A percentile compares a stretch with the other conserved stretches of the same genome.
Conservation (phyloP, 2,329 filamentous ascomycete species). For the Lasiodiplodia sp. region DNA sequence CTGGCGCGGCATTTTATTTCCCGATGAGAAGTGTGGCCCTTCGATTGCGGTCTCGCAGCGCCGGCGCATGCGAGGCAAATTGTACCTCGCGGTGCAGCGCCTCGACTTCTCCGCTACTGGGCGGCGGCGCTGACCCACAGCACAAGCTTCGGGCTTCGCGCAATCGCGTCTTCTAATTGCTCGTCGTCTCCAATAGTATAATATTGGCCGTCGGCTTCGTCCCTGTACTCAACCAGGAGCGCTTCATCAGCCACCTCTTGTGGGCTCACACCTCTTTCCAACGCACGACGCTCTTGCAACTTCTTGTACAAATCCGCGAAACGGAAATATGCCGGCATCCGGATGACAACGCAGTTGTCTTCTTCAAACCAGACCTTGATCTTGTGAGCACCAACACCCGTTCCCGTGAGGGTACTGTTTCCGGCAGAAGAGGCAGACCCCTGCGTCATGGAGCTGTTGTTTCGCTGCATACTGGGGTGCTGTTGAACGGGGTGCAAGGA, state of each 20-base stretch:
- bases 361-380: conserved; percentile 91
- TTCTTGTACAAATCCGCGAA: conserved; percentile 83
- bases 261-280: conserved; percentile 54
- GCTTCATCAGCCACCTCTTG: conserved; percentile 63
- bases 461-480: conserved; percentile 44
- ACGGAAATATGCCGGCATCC: conserved; percentile 81
- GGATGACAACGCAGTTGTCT: conserved; percentile 88
- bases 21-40: neutral
- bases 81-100: neutral
- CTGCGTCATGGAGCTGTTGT: conserved; percentile 46
- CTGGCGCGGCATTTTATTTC: neutral
- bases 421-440: conserved; percentile 37
- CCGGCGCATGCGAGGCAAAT: neutral
- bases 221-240: conserved; percentile 83
- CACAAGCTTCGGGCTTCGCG: conserved; percentile 81
- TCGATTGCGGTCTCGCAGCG: neutral
- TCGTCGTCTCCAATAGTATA: conserved; percentile 78
- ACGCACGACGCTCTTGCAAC: conserved; percentile 82
- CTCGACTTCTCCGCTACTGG: neutral
- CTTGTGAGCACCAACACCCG: conserved; percentile 66
- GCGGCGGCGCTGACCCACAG: conserved; percentile 24
- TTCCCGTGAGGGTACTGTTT: conserved; percentile 31
- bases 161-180: conserved; percentile 80
- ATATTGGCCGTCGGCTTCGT: conserved; percentile 79
- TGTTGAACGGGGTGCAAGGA: conserved; percentile 30